These are phyloP conservation scores for Pilatotrama ljubarskyi DNA, from an alignment of 768 basidiomycete genomes.

Conservation along the genomic window DNA sequence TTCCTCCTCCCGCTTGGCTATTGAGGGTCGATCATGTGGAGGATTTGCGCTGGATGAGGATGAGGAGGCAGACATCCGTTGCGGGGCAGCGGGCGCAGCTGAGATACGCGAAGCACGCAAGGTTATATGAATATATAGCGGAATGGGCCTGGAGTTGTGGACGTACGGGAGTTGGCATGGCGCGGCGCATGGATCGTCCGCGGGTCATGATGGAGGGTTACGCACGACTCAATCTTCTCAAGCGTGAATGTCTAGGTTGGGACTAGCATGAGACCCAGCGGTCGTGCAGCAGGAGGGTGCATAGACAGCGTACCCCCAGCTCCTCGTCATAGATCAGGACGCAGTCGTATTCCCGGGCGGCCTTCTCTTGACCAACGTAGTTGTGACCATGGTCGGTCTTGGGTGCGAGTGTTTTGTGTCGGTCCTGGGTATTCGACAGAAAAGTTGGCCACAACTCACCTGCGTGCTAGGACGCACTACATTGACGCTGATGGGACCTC, in stretches of 20 bases:
- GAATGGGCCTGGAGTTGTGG: conserved; percentile 20
- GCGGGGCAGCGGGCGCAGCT: conserved; percentile 21
- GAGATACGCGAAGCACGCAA: background rate
- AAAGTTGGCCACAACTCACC: conserved; percentile 39
- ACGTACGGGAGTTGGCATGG: conserved; percentile 31
- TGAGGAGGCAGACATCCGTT: conserved; percentile 11
- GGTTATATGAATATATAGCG: background rate
- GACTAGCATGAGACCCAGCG: conserved; percentile 15
- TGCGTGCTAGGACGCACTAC: conserved; percentile 68
- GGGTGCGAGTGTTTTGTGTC: background rate
- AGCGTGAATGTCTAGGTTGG: conserved; percentile 61
- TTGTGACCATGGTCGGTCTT: conserved; percentile 43
- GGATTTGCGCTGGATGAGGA: background rate
- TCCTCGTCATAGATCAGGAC: conserved; percentile 81
- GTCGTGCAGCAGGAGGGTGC: background rate
- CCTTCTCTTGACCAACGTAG: conserved; percentile 57
- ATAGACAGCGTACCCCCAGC: conserved; percentile 49
- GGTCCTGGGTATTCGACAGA: too few species aligned
- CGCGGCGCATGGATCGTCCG: conserved; percentile 37
- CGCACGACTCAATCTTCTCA: conserved; percentile 71
- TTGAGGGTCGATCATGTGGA: background rate
- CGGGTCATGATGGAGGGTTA: conserved; percentile 54
- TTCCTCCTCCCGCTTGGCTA: conserved; percentile 21
- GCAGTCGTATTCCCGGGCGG: conserved; percentile 71
- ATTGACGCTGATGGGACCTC: conserved; percentile 42